Percentiles rank a stretch among this genome's conserved stretches.
Conservation (phyloP, 805 yeast species). For the Trichomonascus vanleenenianus region DNA sequence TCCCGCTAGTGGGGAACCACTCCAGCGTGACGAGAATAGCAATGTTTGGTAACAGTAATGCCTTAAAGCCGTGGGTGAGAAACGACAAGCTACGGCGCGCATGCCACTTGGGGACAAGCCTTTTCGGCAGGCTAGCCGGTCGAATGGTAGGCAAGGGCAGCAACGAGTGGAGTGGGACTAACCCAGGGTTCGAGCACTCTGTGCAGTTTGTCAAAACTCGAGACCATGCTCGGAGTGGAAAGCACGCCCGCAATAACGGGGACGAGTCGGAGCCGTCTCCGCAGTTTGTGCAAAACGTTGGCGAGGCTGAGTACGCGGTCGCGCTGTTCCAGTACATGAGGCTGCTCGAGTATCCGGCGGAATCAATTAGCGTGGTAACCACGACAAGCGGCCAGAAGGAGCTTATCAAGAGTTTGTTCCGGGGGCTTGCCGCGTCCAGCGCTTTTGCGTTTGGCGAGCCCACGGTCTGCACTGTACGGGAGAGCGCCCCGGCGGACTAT, state of each 20-base stretch:
- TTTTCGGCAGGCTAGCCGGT: no score
- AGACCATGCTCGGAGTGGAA: slow-evolving; percentile 15
- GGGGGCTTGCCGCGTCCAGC: background rate
- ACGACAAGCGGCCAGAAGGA: slow-evolving; percentile 34
- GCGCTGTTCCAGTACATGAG: slow-evolving; percentile 40
- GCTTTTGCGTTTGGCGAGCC: background rate
- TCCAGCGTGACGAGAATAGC: no score
- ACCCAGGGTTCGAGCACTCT: slow-evolving; percentile 32
- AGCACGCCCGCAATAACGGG: slow-evolving; percentile 10
- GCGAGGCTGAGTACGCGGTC: slow-evolving; percentile 43
- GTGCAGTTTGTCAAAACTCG: slow-evolving; percentile 30
- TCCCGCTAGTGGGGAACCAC: no score
- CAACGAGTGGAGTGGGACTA: slow-evolving; percentile 19
- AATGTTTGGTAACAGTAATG: no score
- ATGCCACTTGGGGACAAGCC: no score
- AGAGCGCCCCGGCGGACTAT: background rate
- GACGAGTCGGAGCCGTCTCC: background rate
- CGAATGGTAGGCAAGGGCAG: no score
- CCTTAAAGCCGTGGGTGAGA: no score
- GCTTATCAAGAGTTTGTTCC: slow-evolving; percentile 34
- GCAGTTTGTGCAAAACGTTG: slow-evolving; percentile 31
- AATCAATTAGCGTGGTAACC: slow-evolving; percentile 36
- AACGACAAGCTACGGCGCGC: no score
- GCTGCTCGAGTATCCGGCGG: slow-evolving; percentile 35
- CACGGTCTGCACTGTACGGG: no score